A percentile compares a stretch with the other conserved stretches of the same genome.
These are phyloP conservation scores for Apiospora koreana DNA, from an alignment of 2,329 filamentous ascomycete genomes.

Conservation along the genomic window DNA sequence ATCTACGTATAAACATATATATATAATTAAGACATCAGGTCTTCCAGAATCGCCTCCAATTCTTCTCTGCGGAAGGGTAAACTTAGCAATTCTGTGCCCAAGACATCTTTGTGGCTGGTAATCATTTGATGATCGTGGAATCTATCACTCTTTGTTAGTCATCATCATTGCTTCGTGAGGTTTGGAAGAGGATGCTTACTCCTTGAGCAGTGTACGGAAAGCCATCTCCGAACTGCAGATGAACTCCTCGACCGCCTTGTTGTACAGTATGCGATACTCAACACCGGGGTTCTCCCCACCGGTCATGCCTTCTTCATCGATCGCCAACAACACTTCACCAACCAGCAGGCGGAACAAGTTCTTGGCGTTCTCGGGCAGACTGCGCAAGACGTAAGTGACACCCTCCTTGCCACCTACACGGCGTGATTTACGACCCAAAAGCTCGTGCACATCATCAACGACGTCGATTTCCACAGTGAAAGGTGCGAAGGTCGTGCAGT, in stretches of 20 bases:
- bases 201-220: slow-evolving; percentile 90
- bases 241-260: slow-evolving; percentile 95
- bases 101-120: slow-evolving; percentile 79
- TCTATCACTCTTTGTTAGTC: slow-evolving; percentile 39
- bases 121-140: slow-evolving; percentile 99
- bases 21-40: slow-evolving; percentile 49
- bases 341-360: slow-evolving; percentile 84
- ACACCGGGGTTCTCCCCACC: slow-evolving; percentile 67
- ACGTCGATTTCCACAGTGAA: slow-evolving; percentile 76
- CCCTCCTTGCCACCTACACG: slow-evolving; percentile 88
- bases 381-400: slow-evolving; percentile 86
- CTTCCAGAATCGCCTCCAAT: slow-evolving; percentile 84
- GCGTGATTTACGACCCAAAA: slow-evolving; percentile 78
- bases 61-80: slow-evolving; percentile 88
- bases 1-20: background rate
- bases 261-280: slow-evolving; percentile 89
- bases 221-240: slow-evolving; percentile 96
- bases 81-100: slow-evolving; percentile 83
- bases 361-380: slow-evolving; percentile 87
- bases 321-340: slow-evolving; percentile 75
- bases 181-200: slow-evolving; percentile 52
- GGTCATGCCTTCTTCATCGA: slow-evolving; percentile 58
- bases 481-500: slow-evolving; percentile 85
- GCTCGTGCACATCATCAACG: slow-evolving; percentile 86
- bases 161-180: background rate